Conservation (phyloP, 1,139 yeast genomes). For the Pichia sp. region DNA sequence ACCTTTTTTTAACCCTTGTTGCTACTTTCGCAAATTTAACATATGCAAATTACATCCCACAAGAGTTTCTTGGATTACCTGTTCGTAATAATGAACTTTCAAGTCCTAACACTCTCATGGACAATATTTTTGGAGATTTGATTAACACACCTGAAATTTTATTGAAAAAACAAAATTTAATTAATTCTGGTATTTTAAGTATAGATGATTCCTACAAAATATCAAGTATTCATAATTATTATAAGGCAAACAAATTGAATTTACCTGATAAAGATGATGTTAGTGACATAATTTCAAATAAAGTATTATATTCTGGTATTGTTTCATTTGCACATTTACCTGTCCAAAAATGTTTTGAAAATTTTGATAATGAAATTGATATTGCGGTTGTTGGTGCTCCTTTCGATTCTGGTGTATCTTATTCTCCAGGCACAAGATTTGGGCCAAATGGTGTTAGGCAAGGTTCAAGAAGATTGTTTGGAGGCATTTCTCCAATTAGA, state of each 20-base stretch:
- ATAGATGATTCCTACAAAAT: background rate
- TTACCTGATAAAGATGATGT: slow-evolving; percentile 31
- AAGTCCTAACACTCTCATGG: slow-evolving; percentile 24
- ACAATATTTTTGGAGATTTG: slow-evolving; percentile 28
- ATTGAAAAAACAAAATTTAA: slow-evolving; percentile 7
- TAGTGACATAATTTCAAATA: slow-evolving; percentile 20
- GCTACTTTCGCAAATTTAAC: background rate
- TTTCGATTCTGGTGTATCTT: slow-evolving; percentile 46
- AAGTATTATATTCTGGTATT: slow-evolving; percentile 37
- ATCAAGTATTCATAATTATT: slow-evolving; percentile 6
- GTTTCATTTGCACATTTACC: slow-evolving; percentile 42
- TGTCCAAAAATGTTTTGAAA: slow-evolving; percentile 35
- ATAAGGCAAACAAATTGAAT: slow-evolving; percentile 19
- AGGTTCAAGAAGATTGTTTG: slow-evolving; percentile 36
- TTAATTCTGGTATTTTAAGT: slow-evolving; percentile 12
- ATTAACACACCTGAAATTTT: slow-evolving; percentile 15
- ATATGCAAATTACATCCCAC: slow-evolving; percentile 2
- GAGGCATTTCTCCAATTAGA: slow-evolving; percentile 34
- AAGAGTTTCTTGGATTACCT: background rate
- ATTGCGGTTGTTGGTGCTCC: slow-evolving; percentile 50
- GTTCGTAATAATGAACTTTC: background rate
- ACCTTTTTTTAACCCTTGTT: background rate
- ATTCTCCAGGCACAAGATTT: slow-evolving; percentile 45
- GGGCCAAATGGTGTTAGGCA: slow-evolving; percentile 45
- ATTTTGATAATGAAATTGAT: slow-evolving; percentile 29